Percentiles rank a stretch among this genome's conserved stretches.
phyloP scores from a whole-genome alignment of 192 early-diverging fungal genomes.

The Podila horticola region DNA sequence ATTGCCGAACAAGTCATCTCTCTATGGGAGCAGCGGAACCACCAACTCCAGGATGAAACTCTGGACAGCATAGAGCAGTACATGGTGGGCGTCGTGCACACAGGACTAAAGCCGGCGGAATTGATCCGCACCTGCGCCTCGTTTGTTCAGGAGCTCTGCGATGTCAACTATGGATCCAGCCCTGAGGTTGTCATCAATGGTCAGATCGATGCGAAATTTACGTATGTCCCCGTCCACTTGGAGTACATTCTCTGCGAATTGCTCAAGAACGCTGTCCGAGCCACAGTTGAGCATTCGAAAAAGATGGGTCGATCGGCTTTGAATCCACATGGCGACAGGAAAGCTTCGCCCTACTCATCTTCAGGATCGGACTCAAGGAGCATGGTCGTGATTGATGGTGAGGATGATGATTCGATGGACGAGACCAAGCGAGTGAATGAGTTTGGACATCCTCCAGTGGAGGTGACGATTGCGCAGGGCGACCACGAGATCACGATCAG shows the following conservation, averaged over 20 bases:
- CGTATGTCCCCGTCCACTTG: slow-evolving; percentile 92
- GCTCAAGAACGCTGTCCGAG: slow-evolving; percentile 89
- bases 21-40: slow-evolving; percentile 63
- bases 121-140: slow-evolving; percentile 75
- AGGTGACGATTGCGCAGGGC: slow-evolving; percentile 86
- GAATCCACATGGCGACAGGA: slow-evolving; percentile 7
- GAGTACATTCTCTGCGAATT: slow-evolving; percentile 95
- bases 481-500: slow-evolving; percentile 84
- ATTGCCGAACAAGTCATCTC: slow-evolving; percentile 93
- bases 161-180: slow-evolving; percentile 87
- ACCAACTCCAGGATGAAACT: slow-evolving; percentile 27
- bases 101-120: slow-evolving; percentile 68
- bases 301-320: slow-evolving; percentile 46
- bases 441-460: slow-evolving; percentile 75
- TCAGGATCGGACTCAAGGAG: background rate
- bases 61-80: slow-evolving; percentile 11
- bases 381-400: slow-evolving; percentile 22
- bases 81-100: slow-evolving; percentile 89
- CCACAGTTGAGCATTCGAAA: slow-evolving; percentile 80
- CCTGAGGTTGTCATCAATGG: slow-evolving; percentile 79
- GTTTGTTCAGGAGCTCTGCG: slow-evolving; percentile 88
- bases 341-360: background rate
- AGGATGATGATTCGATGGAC: slow-evolving; percentile 20
- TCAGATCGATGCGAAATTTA: slow-evolving; percentile 69
- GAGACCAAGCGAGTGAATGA: slow-evolving; percentile 47